Evolutionary conservation across 2,329 filamentous ascomycete genomes (phyloP).

Genomic region (Ophiostoma tasmaniense): DNA sequence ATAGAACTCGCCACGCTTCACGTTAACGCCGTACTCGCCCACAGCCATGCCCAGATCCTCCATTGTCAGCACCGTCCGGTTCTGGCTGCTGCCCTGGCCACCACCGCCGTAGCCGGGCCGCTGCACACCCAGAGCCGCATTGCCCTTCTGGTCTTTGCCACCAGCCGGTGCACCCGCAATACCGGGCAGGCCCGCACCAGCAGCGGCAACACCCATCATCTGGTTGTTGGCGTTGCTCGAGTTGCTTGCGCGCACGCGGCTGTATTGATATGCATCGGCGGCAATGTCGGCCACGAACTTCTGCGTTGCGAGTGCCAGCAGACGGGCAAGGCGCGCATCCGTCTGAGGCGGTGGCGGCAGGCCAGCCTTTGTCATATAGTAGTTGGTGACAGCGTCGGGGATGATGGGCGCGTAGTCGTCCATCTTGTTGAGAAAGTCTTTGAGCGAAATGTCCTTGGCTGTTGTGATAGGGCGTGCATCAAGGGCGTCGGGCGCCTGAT

Average conservation of each 20-base stretch:
- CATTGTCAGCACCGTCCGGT: constrained; percentile 93
- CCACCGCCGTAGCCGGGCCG: constrained; percentile 77
- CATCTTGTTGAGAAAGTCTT: constrained; percentile 92
- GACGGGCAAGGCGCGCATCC: constrained; percentile 79
- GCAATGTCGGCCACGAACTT: constrained; percentile 98
- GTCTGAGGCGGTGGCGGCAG: constrained; percentile 88
- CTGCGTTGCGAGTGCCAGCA: constrained; percentile 94
- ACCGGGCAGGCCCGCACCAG: constrained; percentile 43
- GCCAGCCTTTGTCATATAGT: constrained; percentile 94
- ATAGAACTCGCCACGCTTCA: constrained; percentile 97
- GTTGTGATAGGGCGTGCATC: constrained; percentile 31
- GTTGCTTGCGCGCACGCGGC: constrained; percentile 87
- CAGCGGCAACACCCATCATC: constrained; percentile 66
- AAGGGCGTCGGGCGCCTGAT: background rate
- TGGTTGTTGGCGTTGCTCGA: constrained; percentile 80
- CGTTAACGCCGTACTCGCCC: constrained; percentile 93
- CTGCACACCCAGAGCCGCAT: constrained; percentile 64
- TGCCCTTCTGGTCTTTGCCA: constrained; percentile 48
- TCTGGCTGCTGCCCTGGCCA: constrained; percentile 79
- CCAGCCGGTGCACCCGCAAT: constrained; percentile 30
- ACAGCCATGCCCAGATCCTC: constrained; percentile 98
- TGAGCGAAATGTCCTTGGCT: constrained; percentile 84
- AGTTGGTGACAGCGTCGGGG: constrained; percentile 92
- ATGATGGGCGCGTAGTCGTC: constrained; percentile 98
- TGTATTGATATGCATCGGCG: constrained; percentile 96